Conservation (phyloP, 352 stramenopile genomes). For the Hyaloperonospora arabidopsidis region DNA sequence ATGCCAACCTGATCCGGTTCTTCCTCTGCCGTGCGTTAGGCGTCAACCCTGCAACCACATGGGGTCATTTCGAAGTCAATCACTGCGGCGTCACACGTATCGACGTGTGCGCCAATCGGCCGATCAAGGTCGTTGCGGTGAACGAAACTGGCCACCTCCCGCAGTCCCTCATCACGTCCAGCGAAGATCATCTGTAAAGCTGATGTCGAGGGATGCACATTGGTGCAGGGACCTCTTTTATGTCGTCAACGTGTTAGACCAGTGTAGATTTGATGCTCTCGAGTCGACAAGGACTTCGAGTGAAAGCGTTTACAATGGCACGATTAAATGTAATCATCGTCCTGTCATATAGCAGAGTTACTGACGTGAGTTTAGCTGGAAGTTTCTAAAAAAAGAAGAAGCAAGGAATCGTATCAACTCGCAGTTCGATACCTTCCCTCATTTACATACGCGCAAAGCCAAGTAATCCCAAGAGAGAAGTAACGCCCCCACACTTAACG, state of each 20-base stretch:
- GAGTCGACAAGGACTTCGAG: slow-evolving; percentile 2
- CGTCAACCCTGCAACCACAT: slow-evolving; percentile 45
- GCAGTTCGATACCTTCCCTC: too few species aligned
- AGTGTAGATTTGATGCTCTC: slow-evolving; percentile 6
- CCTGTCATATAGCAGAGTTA: too few species aligned
- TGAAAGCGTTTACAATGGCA: slow-evolving; percentile 7
- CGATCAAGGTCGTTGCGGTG: slow-evolving; percentile 64
- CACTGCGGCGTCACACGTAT: slow-evolving; percentile 76
- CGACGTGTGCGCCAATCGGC: slow-evolving; percentile 55
- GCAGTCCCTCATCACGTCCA: slow-evolving; percentile 72
- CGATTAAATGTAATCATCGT: slow-evolving; percentile 11
- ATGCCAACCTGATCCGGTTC: slow-evolving; percentile 79
- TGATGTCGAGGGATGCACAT: slow-evolving; percentile 2
- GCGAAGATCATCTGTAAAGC: slow-evolving; percentile 74
- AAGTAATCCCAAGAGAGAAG: too few species aligned
- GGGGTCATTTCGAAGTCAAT: slow-evolving; percentile 83
- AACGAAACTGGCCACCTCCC: slow-evolving; percentile 79
- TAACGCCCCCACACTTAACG: too few species aligned
- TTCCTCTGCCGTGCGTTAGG: slow-evolving; percentile 71
- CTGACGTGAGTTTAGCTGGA: too few species aligned
- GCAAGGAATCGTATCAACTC: too few species aligned
- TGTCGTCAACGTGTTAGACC: slow-evolving; percentile 29
- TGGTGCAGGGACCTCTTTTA: slow-evolving; percentile 13
- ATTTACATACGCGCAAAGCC: too few species aligned
- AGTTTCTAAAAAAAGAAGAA: too few species aligned